These are phyloP conservation scores for Massospora cicadina DNA, from an alignment of 371 early-diverging fungal genomes.

Conservation along the genomic window DNA sequence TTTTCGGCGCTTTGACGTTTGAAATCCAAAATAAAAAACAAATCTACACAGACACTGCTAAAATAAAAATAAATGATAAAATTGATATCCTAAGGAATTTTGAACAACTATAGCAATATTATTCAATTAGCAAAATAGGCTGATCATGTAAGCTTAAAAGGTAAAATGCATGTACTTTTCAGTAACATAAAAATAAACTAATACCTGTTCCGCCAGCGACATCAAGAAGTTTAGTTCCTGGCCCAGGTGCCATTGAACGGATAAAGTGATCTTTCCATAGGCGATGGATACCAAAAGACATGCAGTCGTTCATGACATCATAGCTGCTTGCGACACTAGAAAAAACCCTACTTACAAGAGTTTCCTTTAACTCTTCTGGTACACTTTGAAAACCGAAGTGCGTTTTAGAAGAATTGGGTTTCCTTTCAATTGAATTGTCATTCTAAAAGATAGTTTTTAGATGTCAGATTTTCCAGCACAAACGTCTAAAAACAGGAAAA, in stretches of 20 bases:
- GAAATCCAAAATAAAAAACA: too few relatives aligned
- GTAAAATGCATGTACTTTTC: neutral
- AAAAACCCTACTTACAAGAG: slow-evolving; percentile 70
- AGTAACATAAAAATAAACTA: neutral
- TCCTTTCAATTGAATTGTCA: neutral
- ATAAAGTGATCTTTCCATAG: slow-evolving; percentile 91
- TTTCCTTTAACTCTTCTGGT: slow-evolving; percentile 65
- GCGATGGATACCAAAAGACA: slow-evolving; percentile 85
- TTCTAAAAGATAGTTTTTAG: neutral
- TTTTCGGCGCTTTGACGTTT: too few relatives aligned
- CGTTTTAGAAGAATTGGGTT: slow-evolving; percentile 21
- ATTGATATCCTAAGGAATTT: too few relatives aligned
- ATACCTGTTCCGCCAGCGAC: slow-evolving; percentile 95
- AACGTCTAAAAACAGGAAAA: neutral
- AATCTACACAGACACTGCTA: too few relatives aligned
- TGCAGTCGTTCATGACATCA: slow-evolving; percentile 94
- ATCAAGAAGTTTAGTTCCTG: slow-evolving; percentile 72
- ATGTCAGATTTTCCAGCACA: neutral
- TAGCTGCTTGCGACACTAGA: slow-evolving; percentile 81
- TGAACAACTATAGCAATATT: too few relatives aligned
- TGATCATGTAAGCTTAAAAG: neutral
- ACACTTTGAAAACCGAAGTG: slow-evolving; percentile 89
- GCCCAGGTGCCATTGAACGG: slow-evolving; percentile 61
- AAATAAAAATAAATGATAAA: too few relatives aligned
- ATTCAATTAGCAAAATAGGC: neutral